Percentiles rank a stretch among this genome's conserved stretches.
Evolutionary conservation across 2,329 filamentous ascomycete genomes (phyloP).

Genomic region (Colletotrichum liriopes): DNA sequence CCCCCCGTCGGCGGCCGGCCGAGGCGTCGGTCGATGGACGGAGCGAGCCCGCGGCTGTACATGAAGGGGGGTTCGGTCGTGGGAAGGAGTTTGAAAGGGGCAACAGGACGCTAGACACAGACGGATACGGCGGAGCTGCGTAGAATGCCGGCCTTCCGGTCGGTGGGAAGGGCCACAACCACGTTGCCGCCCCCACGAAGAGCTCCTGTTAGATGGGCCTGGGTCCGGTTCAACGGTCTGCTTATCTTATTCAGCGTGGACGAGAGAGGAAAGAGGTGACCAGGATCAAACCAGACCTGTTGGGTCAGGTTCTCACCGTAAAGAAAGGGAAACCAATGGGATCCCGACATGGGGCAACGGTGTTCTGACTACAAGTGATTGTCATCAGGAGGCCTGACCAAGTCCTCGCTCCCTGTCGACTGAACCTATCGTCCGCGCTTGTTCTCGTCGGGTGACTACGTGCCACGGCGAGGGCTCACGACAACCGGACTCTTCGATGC

Average conservation of each 20-base stretch:
- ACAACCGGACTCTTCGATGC: background rate
- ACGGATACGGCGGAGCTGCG: background rate
- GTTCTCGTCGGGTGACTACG: background rate
- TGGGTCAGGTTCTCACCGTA: background rate
- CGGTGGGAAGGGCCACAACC: background rate
- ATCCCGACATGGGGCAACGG: background rate
- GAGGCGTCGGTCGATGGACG: background rate
- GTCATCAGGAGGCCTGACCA: background rate
- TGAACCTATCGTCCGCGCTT: background rate
- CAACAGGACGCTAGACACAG: background rate
- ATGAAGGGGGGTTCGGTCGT: background rate
- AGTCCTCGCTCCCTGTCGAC: background rate
- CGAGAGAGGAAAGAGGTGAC: background rate
- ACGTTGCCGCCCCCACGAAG: background rate
- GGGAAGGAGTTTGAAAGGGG: background rate
- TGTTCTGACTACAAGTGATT: background rate
- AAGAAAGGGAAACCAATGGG: background rate
- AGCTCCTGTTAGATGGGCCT: slow-evolving; percentile 11
- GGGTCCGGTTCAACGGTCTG: background rate
- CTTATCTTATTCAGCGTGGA: background rate
- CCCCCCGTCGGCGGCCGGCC: background rate
- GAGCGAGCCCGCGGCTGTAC: too few species aligned
- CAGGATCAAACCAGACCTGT: background rate
- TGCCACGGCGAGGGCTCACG: background rate
- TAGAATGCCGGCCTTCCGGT: slow-evolving; percentile 2